phyloP scores from a whole-genome alignment of 2,329 filamentous ascomycete genomes.

The Huntiella decipiens region DNA sequence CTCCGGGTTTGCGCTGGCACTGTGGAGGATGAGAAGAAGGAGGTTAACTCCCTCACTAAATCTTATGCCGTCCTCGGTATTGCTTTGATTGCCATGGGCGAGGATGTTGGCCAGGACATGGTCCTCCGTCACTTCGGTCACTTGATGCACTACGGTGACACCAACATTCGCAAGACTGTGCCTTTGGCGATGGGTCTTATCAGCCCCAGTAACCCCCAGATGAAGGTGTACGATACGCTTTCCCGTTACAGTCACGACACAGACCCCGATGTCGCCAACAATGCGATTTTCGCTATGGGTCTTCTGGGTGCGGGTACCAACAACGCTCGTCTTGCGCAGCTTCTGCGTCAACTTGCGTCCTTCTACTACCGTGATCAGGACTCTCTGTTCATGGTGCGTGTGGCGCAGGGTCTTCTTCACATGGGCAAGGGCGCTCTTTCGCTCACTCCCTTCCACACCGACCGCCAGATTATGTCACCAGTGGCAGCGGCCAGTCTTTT shows the following conservation, averaged over 20 bases:
- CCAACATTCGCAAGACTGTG: constrained; percentile 91
- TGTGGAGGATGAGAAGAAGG: constrained; percentile 83
- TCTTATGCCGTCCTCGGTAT: constrained; percentile 91
- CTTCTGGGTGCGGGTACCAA: constrained; percentile 92
- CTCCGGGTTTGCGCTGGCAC: constrained; percentile 97
- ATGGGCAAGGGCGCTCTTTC: constrained; percentile 98
- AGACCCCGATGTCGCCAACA: constrained; percentile 93
- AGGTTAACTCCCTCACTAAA: constrained; percentile 86
- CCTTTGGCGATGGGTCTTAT: constrained; percentile 92
- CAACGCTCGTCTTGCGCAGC: constrained; percentile 87
- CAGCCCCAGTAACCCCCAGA: constrained; percentile 94
- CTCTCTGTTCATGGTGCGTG: constrained; percentile 95
- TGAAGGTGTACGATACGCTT: constrained; percentile 98
- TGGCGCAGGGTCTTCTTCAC: constrained; percentile 89
- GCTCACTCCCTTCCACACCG: constrained; percentile 97
- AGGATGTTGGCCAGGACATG: constrained; percentile 98
- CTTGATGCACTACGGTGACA: constrained; percentile 96
- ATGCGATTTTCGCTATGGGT: constrained; percentile 98
- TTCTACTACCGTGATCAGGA: constrained; percentile 97
- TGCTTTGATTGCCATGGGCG: constrained; percentile 89
- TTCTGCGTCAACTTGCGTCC: constrained; percentile 83
- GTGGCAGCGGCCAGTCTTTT: constrained; percentile 80
- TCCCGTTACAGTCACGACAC: constrained; percentile 98
- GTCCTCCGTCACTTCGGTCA: constrained; percentile 93
- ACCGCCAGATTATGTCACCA: constrained; percentile 82